Evolutionary conservation across 75 land plant genomes (phyloP).

Genomic region (Pinus tabuliformis): DNA sequence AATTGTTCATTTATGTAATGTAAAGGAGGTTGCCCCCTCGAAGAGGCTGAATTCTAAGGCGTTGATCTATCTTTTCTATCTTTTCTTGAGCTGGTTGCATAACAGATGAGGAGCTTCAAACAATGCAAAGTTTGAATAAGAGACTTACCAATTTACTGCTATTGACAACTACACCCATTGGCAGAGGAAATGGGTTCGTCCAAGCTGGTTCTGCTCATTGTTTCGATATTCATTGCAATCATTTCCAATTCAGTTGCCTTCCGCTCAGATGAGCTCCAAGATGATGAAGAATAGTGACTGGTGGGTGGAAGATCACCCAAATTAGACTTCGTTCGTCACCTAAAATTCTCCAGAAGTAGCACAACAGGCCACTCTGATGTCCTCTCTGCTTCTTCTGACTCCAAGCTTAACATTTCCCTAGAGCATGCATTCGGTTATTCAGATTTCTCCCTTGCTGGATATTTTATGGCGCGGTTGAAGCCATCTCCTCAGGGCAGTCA

Average conservation of each 20-base stretch:
- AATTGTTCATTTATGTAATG: too few relatives aligned
- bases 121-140: too few relatives aligned
- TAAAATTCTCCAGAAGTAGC: neutral
- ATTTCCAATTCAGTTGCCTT: constrained; percentile 17
- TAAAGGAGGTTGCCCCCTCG: too few relatives aligned
- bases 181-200: too few relatives aligned
- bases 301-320: constrained; percentile 14
- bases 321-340: neutral
- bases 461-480: constrained; percentile 63
- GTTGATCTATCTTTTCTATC: too few relatives aligned
- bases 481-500: constrained; percentile 49
- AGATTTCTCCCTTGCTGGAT: constrained; percentile 51
- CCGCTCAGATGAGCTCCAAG: constrained; percentile 61
- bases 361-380: neutral
- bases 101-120: too few relatives aligned
- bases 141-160: too few relatives aligned
- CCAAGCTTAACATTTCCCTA: constrained; percentile 53
- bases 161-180: too few relatives aligned
- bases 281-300: constrained; percentile 55
- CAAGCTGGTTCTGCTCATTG: too few relatives aligned
- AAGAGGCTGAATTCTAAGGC: too few relatives aligned
- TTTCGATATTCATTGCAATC: neutral
- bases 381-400: constrained; percentile 21
- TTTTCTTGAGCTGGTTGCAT: too few relatives aligned
- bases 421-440: constrained; percentile 56